phyloP scores from a whole-genome alignment of 495 filamentous ascomycete genomes.

The Penicillium chermesinum region DNA sequence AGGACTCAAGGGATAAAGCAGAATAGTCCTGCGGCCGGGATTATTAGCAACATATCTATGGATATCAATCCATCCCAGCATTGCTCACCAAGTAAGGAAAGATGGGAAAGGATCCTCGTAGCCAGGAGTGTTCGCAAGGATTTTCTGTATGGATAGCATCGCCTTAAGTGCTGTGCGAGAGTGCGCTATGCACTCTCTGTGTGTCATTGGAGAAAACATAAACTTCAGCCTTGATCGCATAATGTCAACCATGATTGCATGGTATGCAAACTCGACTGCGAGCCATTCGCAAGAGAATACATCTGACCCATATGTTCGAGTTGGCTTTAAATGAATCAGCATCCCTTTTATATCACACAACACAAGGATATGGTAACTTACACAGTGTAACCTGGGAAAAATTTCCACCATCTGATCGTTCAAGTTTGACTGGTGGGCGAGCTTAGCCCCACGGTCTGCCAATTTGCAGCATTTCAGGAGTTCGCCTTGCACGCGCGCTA shows the following conservation, averaged over 20 bases:
- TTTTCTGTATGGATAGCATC: slow-evolving; percentile 22
- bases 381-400: slow-evolving; percentile 15
- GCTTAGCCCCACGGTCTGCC: slow-evolving; percentile 4
- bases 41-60: neutral
- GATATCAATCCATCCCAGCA: neutral
- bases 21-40: slow-evolving; percentile 17
- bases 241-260: slow-evolving; percentile 28
- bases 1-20: slow-evolving; percentile 25
- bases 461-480: slow-evolving; percentile 6
- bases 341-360: neutral
- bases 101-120: slow-evolving; percentile 26
- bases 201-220: slow-evolving; percentile 18
- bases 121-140: slow-evolving; percentile 13
- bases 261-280: slow-evolving; percentile 24
- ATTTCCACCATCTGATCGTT: slow-evolving; percentile 20
- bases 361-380: slow-evolving; percentile 3
- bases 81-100: slow-evolving; percentile 26
- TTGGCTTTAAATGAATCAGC: slow-evolving; percentile 4
- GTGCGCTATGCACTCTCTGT: slow-evolving; percentile 22
- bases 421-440: slow-evolving; percentile 13
- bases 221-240: slow-evolving; percentile 22
- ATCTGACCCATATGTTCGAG: slow-evolving; percentile 9
- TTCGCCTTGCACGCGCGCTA: slow-evolving; percentile 23
- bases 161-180: slow-evolving; percentile 21
- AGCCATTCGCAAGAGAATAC: slow-evolving; percentile 18